Conservation (phyloP, 345 rosid species). For the Eucalyptus marginata region DNA sequence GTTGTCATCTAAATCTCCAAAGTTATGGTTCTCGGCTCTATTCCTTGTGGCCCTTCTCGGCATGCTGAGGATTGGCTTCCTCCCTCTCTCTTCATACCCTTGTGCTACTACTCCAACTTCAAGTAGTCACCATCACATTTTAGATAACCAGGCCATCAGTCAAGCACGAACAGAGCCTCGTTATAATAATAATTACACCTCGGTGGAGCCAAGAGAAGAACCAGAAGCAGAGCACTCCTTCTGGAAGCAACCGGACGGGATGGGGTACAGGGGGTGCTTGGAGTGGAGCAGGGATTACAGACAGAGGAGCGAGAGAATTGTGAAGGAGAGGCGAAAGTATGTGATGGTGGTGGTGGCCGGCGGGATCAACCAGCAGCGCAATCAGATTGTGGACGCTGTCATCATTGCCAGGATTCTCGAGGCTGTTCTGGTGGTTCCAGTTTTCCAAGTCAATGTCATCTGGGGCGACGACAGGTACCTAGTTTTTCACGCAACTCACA, state of each 20-base stretch:
- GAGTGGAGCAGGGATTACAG: conserved; percentile 43
- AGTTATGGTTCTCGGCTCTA: not conserved
- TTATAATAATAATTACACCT: not conserved
- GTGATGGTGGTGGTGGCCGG: conserved; percentile 88
- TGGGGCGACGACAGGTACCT: conserved; percentile 97
- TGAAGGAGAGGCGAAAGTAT: conserved; percentile 43
- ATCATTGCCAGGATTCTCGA: conserved; percentile 94
- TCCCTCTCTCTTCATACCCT: conserved; percentile 18
- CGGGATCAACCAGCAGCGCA: conserved; percentile 97
- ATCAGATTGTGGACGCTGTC: conserved; percentile 96
- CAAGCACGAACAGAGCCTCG: not conserved
- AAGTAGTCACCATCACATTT: not conserved
- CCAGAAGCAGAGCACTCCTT: conserved; percentile 23
- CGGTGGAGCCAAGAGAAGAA: not conserved
- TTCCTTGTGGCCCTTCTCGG: conserved; percentile 41
- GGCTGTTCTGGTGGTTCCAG: conserved; percentile 90
- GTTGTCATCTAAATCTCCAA: not conserved
- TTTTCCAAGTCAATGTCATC: conserved; percentile 86
- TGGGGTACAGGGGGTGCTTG: conserved; percentile 78
- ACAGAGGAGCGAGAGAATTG: conserved; percentile 24
- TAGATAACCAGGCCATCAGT: not conserved
- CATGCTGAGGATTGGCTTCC: conserved; percentile 32
- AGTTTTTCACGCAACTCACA: not conserved
- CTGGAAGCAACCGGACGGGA: conserved; percentile 92
- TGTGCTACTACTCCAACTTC: conserved; percentile 42